Evolutionary conservation across 768 basidiomycete genomes (phyloP), one percentile per base, ranked within the genome.

Genomic region (Hygrocybe coccinea): DNA sequence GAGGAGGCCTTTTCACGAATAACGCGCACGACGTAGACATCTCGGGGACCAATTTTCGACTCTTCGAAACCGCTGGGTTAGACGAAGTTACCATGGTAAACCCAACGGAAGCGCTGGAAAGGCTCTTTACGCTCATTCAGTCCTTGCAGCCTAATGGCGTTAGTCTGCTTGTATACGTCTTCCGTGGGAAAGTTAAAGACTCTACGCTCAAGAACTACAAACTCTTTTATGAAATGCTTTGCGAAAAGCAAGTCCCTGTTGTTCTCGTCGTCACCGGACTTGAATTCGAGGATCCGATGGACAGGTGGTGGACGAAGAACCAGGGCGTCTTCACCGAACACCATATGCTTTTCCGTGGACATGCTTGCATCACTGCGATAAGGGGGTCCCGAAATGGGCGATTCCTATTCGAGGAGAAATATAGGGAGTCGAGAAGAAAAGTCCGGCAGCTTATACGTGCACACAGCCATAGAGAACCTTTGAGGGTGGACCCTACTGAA

Each of bases 221-320:
- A 57, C 57, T 75, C 54, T 75, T 75, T 60, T 65, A 64, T 47
- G 66, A 64, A 11, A 69, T 67, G 22, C 65, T 74, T 52, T 75
- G 70, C 57, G 61, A 64, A 17, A 65, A 63, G 45, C 69, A 69
- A 49, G 70, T 74, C 1, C 73, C 71, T 25, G 68, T 74, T 54
- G 74, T 71, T 37, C 52, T 63, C 11, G 66, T 74, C 35, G 63
- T 75, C 44, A 74, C 71, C 0, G 73, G 74, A 1, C 47, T 74
- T 57, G 74, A 75, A 62, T 67, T 74, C 53, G 62, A 75, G 33
- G 68, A 67, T 55, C 59, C 71, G 58, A 74, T 75, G 74, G 74
- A 47, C 43, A 44, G 21, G 14, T 44, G 43, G 43, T 44, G 43
- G 43, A 17, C 48, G 12, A 56, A 61, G 25, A 75, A 75, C 52